Evolutionary conservation across 495 filamentous ascomycete genomes (phyloP), one percentile per base, ranked within the genome.

Genomic region (Neurospora intermedia): DNA sequence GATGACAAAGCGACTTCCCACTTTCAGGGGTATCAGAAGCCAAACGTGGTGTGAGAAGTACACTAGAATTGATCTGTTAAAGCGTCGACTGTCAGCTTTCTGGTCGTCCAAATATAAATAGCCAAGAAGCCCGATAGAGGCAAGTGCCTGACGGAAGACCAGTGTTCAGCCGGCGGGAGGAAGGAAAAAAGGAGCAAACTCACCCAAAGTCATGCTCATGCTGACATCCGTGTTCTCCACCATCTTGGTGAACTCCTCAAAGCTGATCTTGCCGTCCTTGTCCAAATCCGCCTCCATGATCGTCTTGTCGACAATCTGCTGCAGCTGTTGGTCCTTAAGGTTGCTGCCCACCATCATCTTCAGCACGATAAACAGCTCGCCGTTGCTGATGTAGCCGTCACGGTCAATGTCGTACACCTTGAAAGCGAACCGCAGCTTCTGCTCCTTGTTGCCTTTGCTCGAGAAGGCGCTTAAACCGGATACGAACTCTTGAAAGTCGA

Each of bases 331-430:
- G 80, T 99, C 96, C 88, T 99, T 99, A 79, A 99, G 84, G 84
- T 99, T 99, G 84, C 94, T 98, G 66, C 96, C 96, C 74, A 99
- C 96, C 96, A 99, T 99, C 96, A 99, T 99, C 90, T 99, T 99
- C 75, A 99, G 86, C 78, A 99, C 96, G 79, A 99, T 98, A 82
- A 98, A 99, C 59, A 99, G 87, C 85, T 99, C 96, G 74, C 96
- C 96, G 83, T 99, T 99, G 84, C 92, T 96, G 77, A 99, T 99
- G 83, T 93, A 99, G 6, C 96, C 96, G 84, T 99, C 96, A 40
- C 96, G 91, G 84, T 99, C 96, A 76, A 99, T 98, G 81, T 99
- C 96, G 85, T 99, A 99, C 69, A 99, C 96, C 83, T 97, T 96
- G 89, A 99, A 99, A 62, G 96, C 96, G 80, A 99, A 99, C 39